These are phyloP conservation scores for Priceomyces carsonii DNA, from an alignment of 805 yeast genomes.

Conservation along the genomic window DNA sequence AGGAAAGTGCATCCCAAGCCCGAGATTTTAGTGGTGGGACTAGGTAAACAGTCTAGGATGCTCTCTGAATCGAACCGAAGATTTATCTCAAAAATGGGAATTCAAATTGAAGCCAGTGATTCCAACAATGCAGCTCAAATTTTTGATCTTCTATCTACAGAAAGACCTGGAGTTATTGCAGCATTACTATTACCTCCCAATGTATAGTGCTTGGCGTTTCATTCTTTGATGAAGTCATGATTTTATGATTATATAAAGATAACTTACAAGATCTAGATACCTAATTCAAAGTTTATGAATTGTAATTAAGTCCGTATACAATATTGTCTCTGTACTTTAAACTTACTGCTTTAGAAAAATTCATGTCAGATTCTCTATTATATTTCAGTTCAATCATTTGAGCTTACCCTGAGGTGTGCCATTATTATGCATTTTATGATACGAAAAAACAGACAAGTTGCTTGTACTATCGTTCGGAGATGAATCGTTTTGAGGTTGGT, in stretches of 20 bases:
- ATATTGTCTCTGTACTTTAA: too few species aligned
- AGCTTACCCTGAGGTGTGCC: slow-evolving; percentile 5
- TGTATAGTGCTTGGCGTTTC: slow-evolving; percentile 31
- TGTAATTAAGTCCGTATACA: too few species aligned
- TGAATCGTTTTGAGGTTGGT: slow-evolving; percentile 13
- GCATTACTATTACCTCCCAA: slow-evolving; percentile 74
- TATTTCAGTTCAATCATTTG: too few species aligned
- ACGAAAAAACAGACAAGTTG: slow-evolving; percentile 14
- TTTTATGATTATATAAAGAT: too few species aligned
- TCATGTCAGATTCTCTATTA: too few species aligned
- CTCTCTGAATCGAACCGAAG: slow-evolving; percentile 56
- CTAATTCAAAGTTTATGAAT: too few species aligned
- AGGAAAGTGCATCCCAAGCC: slow-evolving; percentile 71
- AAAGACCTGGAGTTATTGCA: slow-evolving; percentile 72
- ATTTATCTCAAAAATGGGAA: slow-evolving; percentile 57
- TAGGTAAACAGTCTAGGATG: slow-evolving; percentile 65
- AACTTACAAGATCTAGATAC: too few species aligned
- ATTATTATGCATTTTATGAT: slow-evolving; percentile 7
- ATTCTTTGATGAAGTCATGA: too few species aligned
- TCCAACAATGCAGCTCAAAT: slow-evolving; percentile 64
- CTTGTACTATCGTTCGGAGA: slow-evolving; percentile 14
- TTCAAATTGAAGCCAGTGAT: slow-evolving; percentile 69
- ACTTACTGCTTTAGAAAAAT: too few species aligned
- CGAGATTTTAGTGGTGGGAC: slow-evolving; percentile 69
- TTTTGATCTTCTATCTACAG: slow-evolving; percentile 77